Percentiles rank a stretch among this genome's conserved stretches.
Conservation (phyloP, 352 stramenopile genomes). For the Peronospora farinosa region DNA sequence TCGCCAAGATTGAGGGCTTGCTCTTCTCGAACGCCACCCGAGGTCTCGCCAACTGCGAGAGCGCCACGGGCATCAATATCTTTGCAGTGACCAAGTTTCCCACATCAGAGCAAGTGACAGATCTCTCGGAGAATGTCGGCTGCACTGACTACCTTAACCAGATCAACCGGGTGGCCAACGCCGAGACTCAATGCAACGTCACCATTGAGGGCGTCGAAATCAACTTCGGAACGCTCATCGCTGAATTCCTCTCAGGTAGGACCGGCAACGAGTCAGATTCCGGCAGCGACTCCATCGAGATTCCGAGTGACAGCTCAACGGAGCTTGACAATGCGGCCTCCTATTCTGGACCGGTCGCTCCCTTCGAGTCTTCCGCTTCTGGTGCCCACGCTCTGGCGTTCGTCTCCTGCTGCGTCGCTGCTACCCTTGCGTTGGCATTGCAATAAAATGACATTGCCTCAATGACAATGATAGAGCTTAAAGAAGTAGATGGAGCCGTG, state of each 20-base stretch:
- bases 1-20: not conserved
- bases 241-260: constrained; percentile 43
- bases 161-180: constrained; percentile 5
- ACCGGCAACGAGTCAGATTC: constrained; percentile 49
- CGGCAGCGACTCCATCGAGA: constrained; percentile 11
- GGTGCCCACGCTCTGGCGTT: not conserved
- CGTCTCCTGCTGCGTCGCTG: not conserved
- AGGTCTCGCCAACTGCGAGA: not conserved
- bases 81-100: not conserved
- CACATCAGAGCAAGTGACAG: not conserved
- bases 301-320: not conserved
- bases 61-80: constrained; percentile 1
- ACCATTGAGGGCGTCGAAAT: constrained; percentile 29
- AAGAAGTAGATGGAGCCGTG: too few species aligned
- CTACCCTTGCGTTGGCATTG: not conserved
- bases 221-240: constrained; percentile 43
- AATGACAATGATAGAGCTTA: not conserved
- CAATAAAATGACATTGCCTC: not conserved
- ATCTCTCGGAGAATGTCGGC: constrained; percentile 1
- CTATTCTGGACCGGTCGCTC: not conserved
- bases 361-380: not conserved
- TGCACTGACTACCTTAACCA: constrained; percentile 2
- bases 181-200: constrained; percentile 6
- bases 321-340: not conserved
- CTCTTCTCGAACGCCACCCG: constrained; percentile 1